Evolutionary conservation across 768 basidiomycete genomes (phyloP), one percentile per base, ranked within the genome.

Genomic region (Asterophora parasitica): DNA sequence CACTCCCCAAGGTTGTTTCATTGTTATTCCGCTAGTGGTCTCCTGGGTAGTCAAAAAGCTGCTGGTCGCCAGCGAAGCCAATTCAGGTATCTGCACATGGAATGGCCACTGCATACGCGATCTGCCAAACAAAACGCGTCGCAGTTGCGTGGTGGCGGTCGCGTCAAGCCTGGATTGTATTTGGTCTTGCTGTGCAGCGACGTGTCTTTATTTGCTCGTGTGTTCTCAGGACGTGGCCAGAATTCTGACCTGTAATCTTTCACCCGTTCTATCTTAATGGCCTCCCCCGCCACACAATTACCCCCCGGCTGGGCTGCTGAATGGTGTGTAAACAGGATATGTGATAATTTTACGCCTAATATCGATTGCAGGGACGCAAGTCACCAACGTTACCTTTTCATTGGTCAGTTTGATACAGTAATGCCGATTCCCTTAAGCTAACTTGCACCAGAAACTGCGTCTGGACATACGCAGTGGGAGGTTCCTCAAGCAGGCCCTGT

Each of bases 261-360:
- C 30, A 41, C 44, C 42, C 50, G 35, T 38, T 54, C 45, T 49
- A 52, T 54, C 55, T 58, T 49, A 42, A 79, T 79, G 78, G 74
- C 76, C 45, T 71, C 76, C 60, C 72, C 74, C 52, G 67, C 64
- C 55, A 78, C 82, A 61, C 82, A 89, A 65, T 69, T 96, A 31
- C 94, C 94, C 50, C 86, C 85, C 54, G 94, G 93, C 34, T 96
- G 94, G 94, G 75, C 78, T 54, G 88, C 91, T 62, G 86, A 94
- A 76, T 96, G 94, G 94, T 91, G 63, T 56, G 73, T 66, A 34
- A 30, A 37, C 33, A 17, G 41, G 16, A 39, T 16, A 42, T 20
- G 15, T 42, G 26, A 51, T 48, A 44, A 12, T 26, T 44, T 37
- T 54, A 47, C 40, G 50, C 13, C 32, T 54, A 44, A 64, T 50